Evolutionary conservation across 257 asterid species (phyloP).

Genomic region (Echium plantagineum): DNA sequence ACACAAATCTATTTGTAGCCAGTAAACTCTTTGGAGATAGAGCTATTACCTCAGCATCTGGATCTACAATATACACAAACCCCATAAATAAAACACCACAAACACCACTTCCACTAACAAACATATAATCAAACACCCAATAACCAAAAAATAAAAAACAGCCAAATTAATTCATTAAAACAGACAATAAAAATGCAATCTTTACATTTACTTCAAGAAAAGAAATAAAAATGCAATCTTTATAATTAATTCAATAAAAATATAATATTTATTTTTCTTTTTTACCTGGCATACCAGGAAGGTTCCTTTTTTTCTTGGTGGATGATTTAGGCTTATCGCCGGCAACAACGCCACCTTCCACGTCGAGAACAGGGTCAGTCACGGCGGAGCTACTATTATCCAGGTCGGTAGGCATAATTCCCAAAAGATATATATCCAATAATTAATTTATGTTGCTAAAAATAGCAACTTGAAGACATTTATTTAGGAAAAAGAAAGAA

Average conservation of each 20-base stretch:
- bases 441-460: constrained; percentile 9
- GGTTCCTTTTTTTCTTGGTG: constrained; percentile 64
- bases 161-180: neutral
- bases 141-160: neutral
- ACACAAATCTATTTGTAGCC: constrained; percentile 75
- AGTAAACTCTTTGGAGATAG: constrained; percentile 57
- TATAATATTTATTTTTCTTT: neutral
- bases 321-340: constrained; percentile 17
- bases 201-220: neutral
- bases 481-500: constrained; percentile 10
- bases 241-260: neutral
- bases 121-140: too few species aligned
- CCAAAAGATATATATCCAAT: constrained; percentile 1
- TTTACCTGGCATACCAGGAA: constrained; percentile 94
- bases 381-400: constrained; percentile 2
- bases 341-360: too few species aligned
- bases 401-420: constrained; percentile 15
- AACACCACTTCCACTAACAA: too few species aligned
- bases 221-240: neutral
- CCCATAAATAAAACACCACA: neutral
- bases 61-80: constrained; percentile 32
- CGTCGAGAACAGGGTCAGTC: too few species aligned
- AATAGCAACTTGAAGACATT: constrained; percentile 19
- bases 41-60: constrained; percentile 79
- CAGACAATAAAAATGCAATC: neutral